phyloP scores from a whole-genome alignment of 2,329 filamentous ascomycete species.

The Trichoderma cornu-damae region DNA sequence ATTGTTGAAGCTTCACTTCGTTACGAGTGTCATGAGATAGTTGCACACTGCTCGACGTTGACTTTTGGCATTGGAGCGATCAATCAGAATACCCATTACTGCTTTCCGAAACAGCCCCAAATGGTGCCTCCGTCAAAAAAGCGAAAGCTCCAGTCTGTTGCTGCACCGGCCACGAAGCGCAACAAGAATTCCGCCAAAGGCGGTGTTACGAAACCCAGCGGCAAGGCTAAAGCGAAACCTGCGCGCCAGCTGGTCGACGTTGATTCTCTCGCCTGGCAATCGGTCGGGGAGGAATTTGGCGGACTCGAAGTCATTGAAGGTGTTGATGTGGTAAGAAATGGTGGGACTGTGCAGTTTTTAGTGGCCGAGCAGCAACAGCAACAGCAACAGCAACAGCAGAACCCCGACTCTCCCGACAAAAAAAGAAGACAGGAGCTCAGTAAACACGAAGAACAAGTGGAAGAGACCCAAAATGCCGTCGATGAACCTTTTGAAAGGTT shows the following conservation, averaged over 20 bases:
- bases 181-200: conserved; percentile 29
- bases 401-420: conserved; percentile 23
- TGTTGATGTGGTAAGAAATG: conserved; percentile 73
- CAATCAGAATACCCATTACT: not conserved
- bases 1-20: conserved; percentile 4
- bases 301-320: conserved; percentile 88
- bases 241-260: conserved; percentile 37
- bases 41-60: not conserved
- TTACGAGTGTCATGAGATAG: not conserved
- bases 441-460: not conserved
- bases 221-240: conserved; percentile 20
- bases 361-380: conserved; percentile 26
- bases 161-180: conserved; percentile 35
- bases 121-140: conserved; percentile 36
- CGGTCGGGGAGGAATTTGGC: conserved; percentile 91
- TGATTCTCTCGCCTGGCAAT: conserved; percentile 53
- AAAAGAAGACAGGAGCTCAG: conserved; percentile 11
- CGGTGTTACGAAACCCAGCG: conserved; percentile 18
- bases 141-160: conserved; percentile 35
- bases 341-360: conserved; percentile 54
- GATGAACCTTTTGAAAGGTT: conserved; percentile 63
- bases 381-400: conserved; percentile 13
- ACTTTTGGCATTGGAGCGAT: not conserved
- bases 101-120: not conserved
- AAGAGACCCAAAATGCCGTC: conserved; percentile 27